Evolutionary conservation across 768 basidiomycete genomes (phyloP), one percentile per base, ranked within the genome.

Genomic region (Mycena leptocephala): DNA sequence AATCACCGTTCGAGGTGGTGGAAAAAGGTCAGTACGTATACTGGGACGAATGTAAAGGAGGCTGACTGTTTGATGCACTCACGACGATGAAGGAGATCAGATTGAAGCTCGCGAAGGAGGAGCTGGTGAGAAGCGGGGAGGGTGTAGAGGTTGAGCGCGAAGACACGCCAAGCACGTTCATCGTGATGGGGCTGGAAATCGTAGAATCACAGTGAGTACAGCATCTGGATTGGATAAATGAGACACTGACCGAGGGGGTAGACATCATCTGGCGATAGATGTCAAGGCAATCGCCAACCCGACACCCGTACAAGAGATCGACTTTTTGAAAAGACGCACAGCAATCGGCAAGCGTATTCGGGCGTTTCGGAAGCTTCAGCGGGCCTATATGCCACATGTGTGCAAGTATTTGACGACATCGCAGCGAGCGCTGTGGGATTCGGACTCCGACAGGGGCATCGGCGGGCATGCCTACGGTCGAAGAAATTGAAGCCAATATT

Each of bases 61-160:
- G 16, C 67, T 69, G 37, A 69, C 32, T 14, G 0, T 11, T n/a
- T 22, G 7, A 55, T 5, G n/a, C n/a, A 69, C 55, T 39, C 7
- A 56, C n/a, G 37, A 30, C 53, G n/a, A 58, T 69, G 67, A 18
- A 28, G 26, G 28, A 56, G 8, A 43, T 69, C 35, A 35, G 26
- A 8, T 2, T 41, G 3, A 56, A 43, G 39, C 28, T 69, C 2
- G 37, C 53, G 0, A 69, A 58, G 37, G 67, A 69, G 53, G 67
- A 69, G 28, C 39, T 69, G 20, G 1, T 69, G 24, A 24, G 16
- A 0, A 69, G 55, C 28, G 67, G 67, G 18, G 67, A 56, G 37
- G 67, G 67, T 2, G 67, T 30, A 0, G 67, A 69, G 28, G 67
- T 69, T 0, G 67, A 69, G 55, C 67, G 67, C 1, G 67, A 69